Base-by-base conservation (phyloP, 768 basidiomycete genomes). In the Phylloporus sp. region DNA sequence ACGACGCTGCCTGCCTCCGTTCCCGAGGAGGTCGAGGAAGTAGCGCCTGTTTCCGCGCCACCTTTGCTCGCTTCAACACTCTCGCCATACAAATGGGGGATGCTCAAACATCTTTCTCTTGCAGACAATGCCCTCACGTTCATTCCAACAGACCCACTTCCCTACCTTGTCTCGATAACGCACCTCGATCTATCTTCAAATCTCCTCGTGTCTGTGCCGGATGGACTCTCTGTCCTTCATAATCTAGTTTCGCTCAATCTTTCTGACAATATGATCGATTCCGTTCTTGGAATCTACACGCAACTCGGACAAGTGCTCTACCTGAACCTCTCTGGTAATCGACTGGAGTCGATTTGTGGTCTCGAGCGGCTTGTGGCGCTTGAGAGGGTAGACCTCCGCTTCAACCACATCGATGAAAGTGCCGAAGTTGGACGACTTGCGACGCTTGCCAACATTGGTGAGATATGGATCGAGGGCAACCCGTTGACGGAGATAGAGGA, bases 241-340 rank as follows among this genome's bases (percentile, higher is more conserved):
- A 86, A 84, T 52, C 86, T 99, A 42, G 67, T 81, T 44, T 89
- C 87, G n/a, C 83, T 99, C 56, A 94, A 96, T 67, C 79, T 99
- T n/a, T 77, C 89, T 14, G 87, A 94, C 66, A 99, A 99, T 70
- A 90, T 99, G 81, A 92, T 99, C 55, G 92, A 95, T 63, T 93
- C 94, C 15, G 85, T 98, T 15, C 78, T 93, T 5, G 87, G 89
- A 23, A 89, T 96, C 48, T 88, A 92, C 60, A 78, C 78, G 29
- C 79, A 82, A 42, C 76, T 97, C 29, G 90, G 89, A 2, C 81
- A 84, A 51, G 74, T 96, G 21, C 72, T 84, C 15, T 72, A 76
- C 6, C 72, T 98, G 57, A 92, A 95, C 65, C 75, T 98, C 15
- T 78, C 88, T 1, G 72, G 76, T 44, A 98, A 98, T 60, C 81